phyloP scores from a whole-genome alignment of 768 basidiomycete species.

The Amanita fuliginea region DNA sequence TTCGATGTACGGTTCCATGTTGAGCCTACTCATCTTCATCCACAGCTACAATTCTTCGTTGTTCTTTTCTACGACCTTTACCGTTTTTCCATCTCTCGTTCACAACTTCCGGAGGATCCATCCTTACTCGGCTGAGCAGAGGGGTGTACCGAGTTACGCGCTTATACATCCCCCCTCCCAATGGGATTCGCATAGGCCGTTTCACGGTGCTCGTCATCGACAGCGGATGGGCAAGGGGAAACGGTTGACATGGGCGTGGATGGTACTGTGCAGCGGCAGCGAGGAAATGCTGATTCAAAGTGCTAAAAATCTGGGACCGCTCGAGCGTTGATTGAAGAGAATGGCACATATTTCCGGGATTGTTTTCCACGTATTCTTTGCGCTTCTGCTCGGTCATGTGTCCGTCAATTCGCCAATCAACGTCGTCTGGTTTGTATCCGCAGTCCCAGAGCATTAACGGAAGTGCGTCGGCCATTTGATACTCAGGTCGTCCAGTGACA shows the following conservation, averaged over 20 bases:
- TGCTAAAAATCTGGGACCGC: constrained; percentile 53
- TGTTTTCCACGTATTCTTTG: constrained; percentile 11
- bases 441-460: constrained; percentile 93
- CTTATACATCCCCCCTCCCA: constrained; percentile 63
- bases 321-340: constrained; percentile 42
- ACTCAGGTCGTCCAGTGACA: constrained; percentile 71
- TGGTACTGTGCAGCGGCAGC: constrained; percentile 44
- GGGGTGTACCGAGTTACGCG: constrained; percentile 55
- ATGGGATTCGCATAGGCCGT: constrained; percentile 25
- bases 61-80: constrained; percentile 40
- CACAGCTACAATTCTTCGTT: constrained; percentile 14
- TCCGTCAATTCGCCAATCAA: constrained; percentile 62
- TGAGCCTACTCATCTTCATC: constrained; percentile 14
- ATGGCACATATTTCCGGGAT: constrained; percentile 31
- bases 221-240: constrained; percentile 22
- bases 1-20: too few relatives aligned
- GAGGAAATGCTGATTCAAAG: constrained; percentile 58
- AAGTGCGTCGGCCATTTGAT: constrained; percentile 88
- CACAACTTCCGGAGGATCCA: constrained; percentile 59
- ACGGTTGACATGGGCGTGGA: constrained; percentile 22
- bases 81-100: constrained; percentile 75
- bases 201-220: constrained; percentile 9
- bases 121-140: constrained; percentile 52
- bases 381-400: constrained; percentile 19
- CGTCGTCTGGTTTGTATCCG: constrained; percentile 51